Base-by-base conservation (phyloP, 164 flowering plant species). In the Vitis cinerea region DNA sequence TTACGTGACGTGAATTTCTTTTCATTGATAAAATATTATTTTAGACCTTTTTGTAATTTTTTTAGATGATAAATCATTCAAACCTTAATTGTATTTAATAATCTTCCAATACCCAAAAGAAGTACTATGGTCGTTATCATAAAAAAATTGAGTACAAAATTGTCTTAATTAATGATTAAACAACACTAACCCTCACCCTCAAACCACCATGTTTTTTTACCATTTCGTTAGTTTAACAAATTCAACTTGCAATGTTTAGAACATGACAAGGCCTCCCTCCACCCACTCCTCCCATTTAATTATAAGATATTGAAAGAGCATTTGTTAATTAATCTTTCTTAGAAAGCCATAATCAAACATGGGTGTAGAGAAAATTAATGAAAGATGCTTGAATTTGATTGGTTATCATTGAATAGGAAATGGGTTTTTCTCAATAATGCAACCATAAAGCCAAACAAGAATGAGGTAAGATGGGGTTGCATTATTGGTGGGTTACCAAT, bases 381-480 rank as follows among this genome's bases (percentile, higher is more conserved):
- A 54, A 11, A 14, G 16, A 14, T 54, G 16, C 16, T 12, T 54
- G n/a, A 6, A 54, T n/a, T 54, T 15, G 16, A 54, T 54, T 11
- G 57, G 9, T 56, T 17, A 56, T 56, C 10, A 4, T 56, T 1
- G 8, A 56, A 13, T 56, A 56, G 19, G 19, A n/a, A 56, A 56
- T 56, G 4, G 19, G 3, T 56, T 13, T 56, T 56, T 56, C 16
- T 56, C 16, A 56, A 56, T 56, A 29, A 14, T n/a, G 10, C 13
- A 37, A 9, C n/a, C 30, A 63, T 16, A 30, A 66, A 14, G 62
- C 62, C 37, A 67, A 52, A 17, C 54, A 17, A 59, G 19, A 23
- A 63, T 70, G 67, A 70, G 59, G 73, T 63, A 70, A 63, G 73
- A 70, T 17, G 29, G 53, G 60, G 50, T 30, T 16, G 54, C 59